phyloP scores from a whole-genome alignment of 2,329 filamentous ascomycete species.

The Hypomyces rosellus region DNA sequence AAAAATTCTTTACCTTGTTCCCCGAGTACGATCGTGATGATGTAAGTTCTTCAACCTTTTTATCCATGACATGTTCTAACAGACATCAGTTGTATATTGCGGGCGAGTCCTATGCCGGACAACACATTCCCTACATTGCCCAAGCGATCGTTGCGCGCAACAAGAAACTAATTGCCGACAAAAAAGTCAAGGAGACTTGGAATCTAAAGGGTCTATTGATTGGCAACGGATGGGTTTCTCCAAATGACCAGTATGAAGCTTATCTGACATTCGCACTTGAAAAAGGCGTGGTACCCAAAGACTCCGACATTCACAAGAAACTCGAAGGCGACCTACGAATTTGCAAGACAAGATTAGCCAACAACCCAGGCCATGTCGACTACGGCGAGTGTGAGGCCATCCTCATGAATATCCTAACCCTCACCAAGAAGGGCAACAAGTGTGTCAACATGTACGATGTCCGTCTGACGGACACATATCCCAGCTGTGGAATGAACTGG shows the following conservation, averaged over 20 bases:
- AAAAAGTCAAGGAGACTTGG: slow-evolving; percentile 44
- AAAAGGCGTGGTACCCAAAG: slow-evolving; percentile 63
- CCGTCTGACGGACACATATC: slow-evolving; percentile 70
- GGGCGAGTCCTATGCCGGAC: slow-evolving; percentile 93
- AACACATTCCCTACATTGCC: slow-evolving; percentile 97
- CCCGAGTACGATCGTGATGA: slow-evolving; percentile 89
- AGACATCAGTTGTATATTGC: slow-evolving; percentile 73
- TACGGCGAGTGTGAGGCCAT: slow-evolving; percentile 68
- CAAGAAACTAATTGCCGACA: slow-evolving; percentile 42
- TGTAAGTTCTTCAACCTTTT: slow-evolving; percentile 50
- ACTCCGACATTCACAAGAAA: slow-evolving; percentile 54
- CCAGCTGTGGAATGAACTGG: slow-evolving; percentile 96
- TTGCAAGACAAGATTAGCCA: slow-evolving; percentile 58
- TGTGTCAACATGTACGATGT: slow-evolving; percentile 98
- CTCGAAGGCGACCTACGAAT: slow-evolving; percentile 63
- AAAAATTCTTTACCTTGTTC: slow-evolving; percentile 86
- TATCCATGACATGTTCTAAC: background rate
- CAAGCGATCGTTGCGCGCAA: slow-evolving; percentile 85
- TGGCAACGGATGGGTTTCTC: slow-evolving; percentile 96
- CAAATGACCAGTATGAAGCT: slow-evolving; percentile 79
- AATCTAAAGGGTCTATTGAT: slow-evolving; percentile 81
- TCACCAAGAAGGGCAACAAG: slow-evolving; percentile 52
- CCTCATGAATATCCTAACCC: slow-evolving; percentile 62
- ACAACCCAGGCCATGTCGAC: slow-evolving; percentile 51
- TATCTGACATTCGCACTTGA: slow-evolving; percentile 80